Evolutionary conservation across 805 yeast species (phyloP), one percentile per base, ranked within the genome.

Genomic region (Lipomyces starkeyi): DNA sequence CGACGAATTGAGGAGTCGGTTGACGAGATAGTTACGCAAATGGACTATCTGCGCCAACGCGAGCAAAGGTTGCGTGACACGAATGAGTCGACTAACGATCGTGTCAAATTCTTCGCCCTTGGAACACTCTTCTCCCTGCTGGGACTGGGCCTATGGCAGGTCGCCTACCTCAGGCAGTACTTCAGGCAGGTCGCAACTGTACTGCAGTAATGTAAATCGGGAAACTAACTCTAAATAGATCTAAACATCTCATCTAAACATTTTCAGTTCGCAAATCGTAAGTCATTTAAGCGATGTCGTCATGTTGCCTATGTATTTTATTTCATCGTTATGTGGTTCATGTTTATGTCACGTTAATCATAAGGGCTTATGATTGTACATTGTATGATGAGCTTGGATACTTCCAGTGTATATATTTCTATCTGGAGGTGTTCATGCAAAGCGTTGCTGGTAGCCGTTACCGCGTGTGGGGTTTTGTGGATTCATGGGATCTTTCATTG

Each of bases 61-160:
- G 99, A 95, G 81, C 94, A 89, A 80, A 87, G 91, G 80, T 84
- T 95, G 80, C 90, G 99, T 83, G 96, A 95, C 79, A 95, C 99
- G 62, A 95, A 95, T 80, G 99, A 95, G 83, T 89, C 96, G 56
- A 95, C 99, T 62, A 95, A 95, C 81, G 84, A 89, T 74, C 88
- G 99, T 78, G 97, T 94, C 67, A 89, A 92, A 82, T 88, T 89
- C 81, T 95, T 95, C 79, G 91, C 97, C 17, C 74, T 91, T 40
- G 76, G 88, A 58, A 86, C 92, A 69, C 84, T 93, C 67, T 37
- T 89, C 53, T 83, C 92, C 49, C 85, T 95, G 78, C 77, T 92
- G 62, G 86, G 87, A 32, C 86, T 95, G 74, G 97, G 98, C 61
- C 88, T 85, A 52, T 94, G 98, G 97, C 98, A 95, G 84, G 85